Conservation (phyloP, 495 filamentous ascomycete species). For the Trichoderma orchidacearum region DNA sequence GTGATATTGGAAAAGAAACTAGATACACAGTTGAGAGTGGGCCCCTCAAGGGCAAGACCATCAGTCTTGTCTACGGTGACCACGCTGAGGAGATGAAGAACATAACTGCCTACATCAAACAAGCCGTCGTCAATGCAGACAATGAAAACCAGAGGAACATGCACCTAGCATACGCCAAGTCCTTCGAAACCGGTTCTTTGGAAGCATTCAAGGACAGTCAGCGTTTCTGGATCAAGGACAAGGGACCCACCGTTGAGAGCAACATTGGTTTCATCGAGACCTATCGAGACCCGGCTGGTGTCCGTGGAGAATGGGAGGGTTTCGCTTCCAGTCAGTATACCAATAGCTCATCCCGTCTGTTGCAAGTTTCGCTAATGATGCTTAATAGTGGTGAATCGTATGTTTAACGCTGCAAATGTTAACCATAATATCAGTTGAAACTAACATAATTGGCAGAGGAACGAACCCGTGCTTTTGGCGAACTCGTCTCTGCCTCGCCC, state of each 20-base stretch:
- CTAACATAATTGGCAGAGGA: conserved; percentile 34
- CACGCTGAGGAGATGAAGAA: conserved; percentile 67
- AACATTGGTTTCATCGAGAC: conserved; percentile 96
- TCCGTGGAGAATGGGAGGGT: conserved; percentile 95
- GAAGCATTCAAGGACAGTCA: conserved; percentile 84
- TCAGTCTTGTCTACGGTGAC: conserved; percentile 73
- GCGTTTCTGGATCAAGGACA: conserved; percentile 83
- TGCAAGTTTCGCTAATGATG: not conserved
- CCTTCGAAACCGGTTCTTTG: conserved; percentile 75
- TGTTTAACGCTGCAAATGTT: not conserved
- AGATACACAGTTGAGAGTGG: conserved; percentile 53
- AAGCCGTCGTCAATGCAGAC: conserved; percentile 60
- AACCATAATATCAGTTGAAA: conserved; percentile 3
- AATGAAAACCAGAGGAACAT: conserved; percentile 81
- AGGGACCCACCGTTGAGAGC: conserved; percentile 75
- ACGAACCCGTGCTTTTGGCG: conserved; percentile 78
- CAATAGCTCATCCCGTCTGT: not conserved
- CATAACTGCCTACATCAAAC: conserved; percentile 54
- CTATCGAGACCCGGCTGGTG: conserved; percentile 84
- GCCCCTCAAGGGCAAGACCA: conserved; percentile 47
- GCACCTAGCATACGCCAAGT: conserved; percentile 69
- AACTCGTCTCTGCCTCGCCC: conserved; percentile 68
- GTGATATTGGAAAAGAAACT: conserved; percentile 55
- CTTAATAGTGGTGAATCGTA: conserved; percentile 37
- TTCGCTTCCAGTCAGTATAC: conserved; percentile 44